These are phyloP conservation scores for Pleurozium schreberi DNA, from an alignment of 225 moss, liverwort and hornwort genomes.

Conservation along the genomic window DNA sequence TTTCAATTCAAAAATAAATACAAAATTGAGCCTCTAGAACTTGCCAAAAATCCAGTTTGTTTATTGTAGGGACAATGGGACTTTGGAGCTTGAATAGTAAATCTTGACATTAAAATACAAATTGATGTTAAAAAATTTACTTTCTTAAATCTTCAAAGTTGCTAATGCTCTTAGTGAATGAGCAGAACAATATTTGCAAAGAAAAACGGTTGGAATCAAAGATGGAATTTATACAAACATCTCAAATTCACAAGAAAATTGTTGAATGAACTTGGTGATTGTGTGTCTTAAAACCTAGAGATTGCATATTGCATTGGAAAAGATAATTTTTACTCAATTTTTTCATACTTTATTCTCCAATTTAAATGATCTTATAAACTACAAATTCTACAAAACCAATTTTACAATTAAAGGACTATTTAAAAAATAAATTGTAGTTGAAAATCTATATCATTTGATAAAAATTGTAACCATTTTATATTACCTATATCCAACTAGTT, in stretches of 20 bases:
- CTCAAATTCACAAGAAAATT: neutral
- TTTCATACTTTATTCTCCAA: neutral
- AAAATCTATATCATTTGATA: too few species aligned
- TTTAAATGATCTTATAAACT: neutral
- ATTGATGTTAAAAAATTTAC: neutral
- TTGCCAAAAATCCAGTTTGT: too few species aligned
- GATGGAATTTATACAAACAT: neutral
- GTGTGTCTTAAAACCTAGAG: neutral
- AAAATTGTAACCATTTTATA: neutral
- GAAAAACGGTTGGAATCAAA: neutral
- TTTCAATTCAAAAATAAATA: neutral
- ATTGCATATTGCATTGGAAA: neutral
- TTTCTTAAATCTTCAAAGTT: neutral
- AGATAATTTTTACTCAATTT: neutral
- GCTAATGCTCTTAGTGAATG: rapidly evolving
- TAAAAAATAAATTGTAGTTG: neutral
- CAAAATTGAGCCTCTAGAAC: neutral
- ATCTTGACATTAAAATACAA: neutral
- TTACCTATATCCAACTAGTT: rapidly evolving
- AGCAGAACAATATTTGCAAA: neutral
- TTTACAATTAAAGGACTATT: neutral
- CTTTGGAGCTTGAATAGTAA: rapidly evolving
- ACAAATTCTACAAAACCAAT: neutral
- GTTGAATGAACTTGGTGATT: neutral
- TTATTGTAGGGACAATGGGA: neutral